A percentile compares a stretch with the other conserved stretches of the same genome.
Evolutionary conservation across 768 basidiomycete genomes (phyloP).

Genomic region (Tulasnella sp.): DNA sequence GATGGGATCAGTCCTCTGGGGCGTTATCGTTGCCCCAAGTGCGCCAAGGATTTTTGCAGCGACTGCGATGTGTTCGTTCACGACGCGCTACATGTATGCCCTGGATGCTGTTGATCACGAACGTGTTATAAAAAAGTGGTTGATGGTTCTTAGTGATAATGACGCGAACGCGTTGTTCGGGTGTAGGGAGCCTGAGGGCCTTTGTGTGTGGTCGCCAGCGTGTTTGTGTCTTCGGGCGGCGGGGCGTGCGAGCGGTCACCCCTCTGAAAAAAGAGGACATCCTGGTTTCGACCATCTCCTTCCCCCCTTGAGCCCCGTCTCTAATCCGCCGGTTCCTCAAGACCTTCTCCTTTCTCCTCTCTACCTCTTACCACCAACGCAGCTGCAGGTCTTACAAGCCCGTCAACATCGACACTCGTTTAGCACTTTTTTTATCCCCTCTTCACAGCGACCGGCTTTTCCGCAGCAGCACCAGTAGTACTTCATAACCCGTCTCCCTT

Average conservation of each 20-base stretch:
- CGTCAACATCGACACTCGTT: not conserved
- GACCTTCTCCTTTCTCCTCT: not conserved
- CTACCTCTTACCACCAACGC: not conserved
- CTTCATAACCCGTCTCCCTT: slow-evolving; percentile 23
- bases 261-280: slow-evolving; percentile 16
- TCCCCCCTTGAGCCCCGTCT: slow-evolving; percentile 20
- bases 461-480: slow-evolving; percentile 14
- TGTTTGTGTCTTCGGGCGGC: not conserved
- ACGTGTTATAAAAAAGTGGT: not conserved
- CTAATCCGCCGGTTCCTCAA: slow-evolving; percentile 21
- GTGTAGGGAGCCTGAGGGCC: not conserved
- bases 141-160: not conserved
- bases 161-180: not conserved
- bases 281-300: slow-evolving; percentile 22
- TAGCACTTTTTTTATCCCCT: not conserved
- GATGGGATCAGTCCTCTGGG: slow-evolving; percentile 84
- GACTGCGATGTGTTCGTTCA: slow-evolving; percentile 98
- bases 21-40: slow-evolving; percentile 87
- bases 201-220: not conserved
- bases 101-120: slow-evolving; percentile 49
- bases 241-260: slow-evolving; percentile 16
- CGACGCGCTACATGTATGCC: slow-evolving; percentile 93
- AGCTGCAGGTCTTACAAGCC: not conserved
- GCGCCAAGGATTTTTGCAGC: slow-evolving; percentile 83
- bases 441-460: not conserved